Evolutionary conservation across 306 rosid species (phyloP).

Genomic region (Lablab purpureus): DNA sequence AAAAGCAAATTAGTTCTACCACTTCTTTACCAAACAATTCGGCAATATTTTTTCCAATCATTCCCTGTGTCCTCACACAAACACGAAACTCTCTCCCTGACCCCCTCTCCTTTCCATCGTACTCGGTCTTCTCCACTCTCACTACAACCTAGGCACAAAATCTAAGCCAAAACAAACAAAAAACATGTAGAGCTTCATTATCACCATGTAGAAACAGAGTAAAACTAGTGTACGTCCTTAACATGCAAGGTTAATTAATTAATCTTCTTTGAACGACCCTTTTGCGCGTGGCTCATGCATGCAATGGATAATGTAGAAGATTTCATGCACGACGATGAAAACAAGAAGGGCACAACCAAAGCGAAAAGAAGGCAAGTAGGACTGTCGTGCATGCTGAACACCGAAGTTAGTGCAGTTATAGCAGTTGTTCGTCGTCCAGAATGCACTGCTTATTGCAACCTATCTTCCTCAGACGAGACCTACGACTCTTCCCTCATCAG

Average conservation of each 20-base stretch:
- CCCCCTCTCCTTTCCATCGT: slow-evolving; percentile 29
- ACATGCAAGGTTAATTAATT: slow-evolving; percentile 1
- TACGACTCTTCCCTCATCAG: slow-evolving; percentile 58
- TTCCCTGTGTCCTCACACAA: slow-evolving; percentile 32
- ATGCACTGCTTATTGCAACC: slow-evolving; percentile 41
- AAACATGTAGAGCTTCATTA: not conserved
- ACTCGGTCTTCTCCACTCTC: slow-evolving; percentile 41
- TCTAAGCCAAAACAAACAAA: not conserved
- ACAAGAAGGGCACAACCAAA: slow-evolving; percentile 30
- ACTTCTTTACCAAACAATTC: slow-evolving; percentile 35
- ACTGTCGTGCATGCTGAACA: slow-evolving; percentile 87
- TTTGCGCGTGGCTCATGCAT: not conserved
- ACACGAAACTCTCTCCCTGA: slow-evolving; percentile 39
- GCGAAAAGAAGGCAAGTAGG: slow-evolving; percentile 64
- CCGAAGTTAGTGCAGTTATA: slow-evolving; percentile 83
- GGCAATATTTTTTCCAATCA: slow-evolving; percentile 26
- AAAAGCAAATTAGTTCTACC: slow-evolving; percentile 25
- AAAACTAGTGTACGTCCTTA: slow-evolving; percentile 4
- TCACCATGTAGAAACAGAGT: not conserved
- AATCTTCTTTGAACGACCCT: not conserved
- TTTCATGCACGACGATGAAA: slow-evolving; percentile 20
- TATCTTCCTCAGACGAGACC: slow-evolving; percentile 50
- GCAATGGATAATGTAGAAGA: slow-evolving; percentile 43
- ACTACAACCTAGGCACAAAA: not conserved
- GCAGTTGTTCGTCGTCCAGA: slow-evolving; percentile 82